Evolutionary conservation across 2,329 filamentous ascomycete genomes (phyloP), one percentile per base, ranked within the genome.

Genomic region (Colletotrichum sp.): DNA sequence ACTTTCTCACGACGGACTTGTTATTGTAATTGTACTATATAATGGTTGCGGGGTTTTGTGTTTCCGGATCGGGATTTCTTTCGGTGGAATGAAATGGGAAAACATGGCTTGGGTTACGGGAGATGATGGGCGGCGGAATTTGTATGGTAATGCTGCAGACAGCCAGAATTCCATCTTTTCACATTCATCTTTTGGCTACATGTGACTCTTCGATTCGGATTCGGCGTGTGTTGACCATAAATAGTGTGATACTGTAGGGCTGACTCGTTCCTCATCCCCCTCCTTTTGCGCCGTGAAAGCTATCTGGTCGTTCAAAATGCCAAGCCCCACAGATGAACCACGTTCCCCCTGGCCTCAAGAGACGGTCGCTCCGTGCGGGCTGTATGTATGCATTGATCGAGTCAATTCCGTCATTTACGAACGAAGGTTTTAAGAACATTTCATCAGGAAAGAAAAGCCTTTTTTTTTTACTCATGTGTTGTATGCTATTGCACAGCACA

Each of bases 1-100:
- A 72, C 5, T 74, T 39, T 21, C n/a, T 52, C 7, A 55, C 21
- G 64, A 60, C 28, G 49, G 34, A 39, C 30, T 60, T 64, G 62
- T 34, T 59, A 8, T 65, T 74, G 68, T 57, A 68, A 34, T 72
- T 75, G 72, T 75, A 75, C 63, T 63, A 36, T 44, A 63, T 57
- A 55, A 63, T 59, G 69, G 62, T 44, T 32, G 55, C 63, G 69
- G 72, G 24, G 63, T 60, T 66, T 44, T 44, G 21, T n/a, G 62
- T 32, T 75, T 75, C 36, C 15, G 63, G 30, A 55, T 68, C 4
- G 62, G 62, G 16, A 26, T n/a, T 12, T n/a, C 28, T 32, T 62
- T 32, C 5, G 30, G 30, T 34, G 59, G 59, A 64, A 67, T 34
- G 62, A 52, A 75, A n/a, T 32, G 39, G 55, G 16, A 68, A 36